Conservation (phyloP, 495 filamentous ascomycete species). For the Parmelia sp. region DNA sequence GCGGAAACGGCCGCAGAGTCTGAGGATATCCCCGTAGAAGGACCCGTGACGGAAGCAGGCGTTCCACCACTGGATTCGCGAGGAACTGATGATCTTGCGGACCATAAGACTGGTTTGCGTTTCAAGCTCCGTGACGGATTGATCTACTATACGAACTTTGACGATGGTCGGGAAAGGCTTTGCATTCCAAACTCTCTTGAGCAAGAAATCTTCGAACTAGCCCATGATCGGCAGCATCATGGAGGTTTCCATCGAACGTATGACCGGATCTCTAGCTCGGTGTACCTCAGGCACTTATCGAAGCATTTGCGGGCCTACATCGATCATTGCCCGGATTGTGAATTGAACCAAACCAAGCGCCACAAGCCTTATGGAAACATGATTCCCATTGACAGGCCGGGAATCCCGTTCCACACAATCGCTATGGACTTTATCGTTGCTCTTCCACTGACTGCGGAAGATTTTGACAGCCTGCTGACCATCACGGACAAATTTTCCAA, state of each 20-base stretch:
- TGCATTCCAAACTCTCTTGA: conserved; percentile 5
- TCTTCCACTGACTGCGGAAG: background rate
- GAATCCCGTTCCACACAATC: conserved; percentile 16
- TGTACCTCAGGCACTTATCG: conserved; percentile 9
- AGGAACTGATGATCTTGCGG: too few species aligned
- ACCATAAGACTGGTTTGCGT: too few species aligned
- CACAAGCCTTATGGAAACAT: conserved; percentile 11
- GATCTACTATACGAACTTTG: background rate
- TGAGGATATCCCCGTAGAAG: too few species aligned
- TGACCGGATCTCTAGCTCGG: background rate
- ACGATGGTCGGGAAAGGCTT: conserved; percentile 3
- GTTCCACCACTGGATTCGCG: too few species aligned
- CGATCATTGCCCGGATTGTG: conserved; percentile 13
- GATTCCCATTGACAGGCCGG: conserved; percentile 3
- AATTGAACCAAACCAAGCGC: conserved; percentile 6
- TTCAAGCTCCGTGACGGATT: background rate
- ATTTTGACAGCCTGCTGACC: background rate
- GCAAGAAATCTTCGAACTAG: conserved; percentile 14
- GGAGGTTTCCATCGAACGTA: conserved; percentile 13
- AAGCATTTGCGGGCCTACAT: conserved; percentile 15
- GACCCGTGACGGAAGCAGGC: too few species aligned
- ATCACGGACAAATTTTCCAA: conserved; percentile 20
- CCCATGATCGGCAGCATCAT: conserved; percentile 10
- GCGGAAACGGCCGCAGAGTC: too few species aligned
- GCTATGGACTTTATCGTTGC: conserved; percentile 20